phyloP scores from a whole-genome alignment of 225 moss, liverwort and hornwort genomes.

The Sphagnum tenellum region DNA sequence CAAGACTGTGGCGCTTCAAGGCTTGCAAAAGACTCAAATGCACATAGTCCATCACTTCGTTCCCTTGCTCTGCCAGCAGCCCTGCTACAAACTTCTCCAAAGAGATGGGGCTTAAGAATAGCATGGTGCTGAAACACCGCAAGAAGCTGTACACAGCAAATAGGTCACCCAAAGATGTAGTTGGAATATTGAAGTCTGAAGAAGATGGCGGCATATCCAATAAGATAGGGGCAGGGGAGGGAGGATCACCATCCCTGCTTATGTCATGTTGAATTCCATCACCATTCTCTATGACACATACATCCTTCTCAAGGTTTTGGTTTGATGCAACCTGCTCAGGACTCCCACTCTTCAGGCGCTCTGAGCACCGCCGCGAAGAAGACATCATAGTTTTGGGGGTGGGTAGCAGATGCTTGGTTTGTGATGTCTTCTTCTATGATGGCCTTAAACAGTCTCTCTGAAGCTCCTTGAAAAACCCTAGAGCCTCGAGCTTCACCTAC shows the following conservation, averaged over 20 bases:
- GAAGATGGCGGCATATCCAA: slow-evolving; percentile 38
- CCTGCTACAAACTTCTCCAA: slow-evolving; percentile 74
- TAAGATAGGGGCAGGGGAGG: not conserved
- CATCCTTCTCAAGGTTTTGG: slow-evolving; percentile 29
- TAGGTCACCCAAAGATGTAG: slow-evolving; percentile 49
- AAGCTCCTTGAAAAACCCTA: too few species aligned
- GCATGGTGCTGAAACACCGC: slow-evolving; percentile 82
- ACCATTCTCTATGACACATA: slow-evolving; percentile 22
- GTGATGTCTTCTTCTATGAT: too few species aligned
- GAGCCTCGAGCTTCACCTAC: too few species aligned
- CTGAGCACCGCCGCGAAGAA: slow-evolving; percentile 14
- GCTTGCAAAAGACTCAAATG: slow-evolving; percentile 73
- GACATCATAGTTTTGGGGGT: not conserved
- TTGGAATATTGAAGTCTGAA: slow-evolving; percentile 31
- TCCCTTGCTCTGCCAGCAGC: slow-evolving; percentile 41
- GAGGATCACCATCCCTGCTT: slow-evolving; percentile 21
- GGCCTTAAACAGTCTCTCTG: too few species aligned
- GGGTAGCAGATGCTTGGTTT: too few species aligned
- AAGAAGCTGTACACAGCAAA: slow-evolving; percentile 85
- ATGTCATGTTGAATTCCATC: slow-evolving; percentile 23
- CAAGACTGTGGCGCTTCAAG: slow-evolving; percentile 63
- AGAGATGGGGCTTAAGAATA: slow-evolving; percentile 87
- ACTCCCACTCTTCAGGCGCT: slow-evolving; percentile 40
- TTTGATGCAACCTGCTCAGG: slow-evolving; percentile 28
- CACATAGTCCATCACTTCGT: slow-evolving; percentile 60